Evolutionary conservation across 176 grass and related monocot species (phyloP).

Genomic region (Elymus sibiricus): DNA sequence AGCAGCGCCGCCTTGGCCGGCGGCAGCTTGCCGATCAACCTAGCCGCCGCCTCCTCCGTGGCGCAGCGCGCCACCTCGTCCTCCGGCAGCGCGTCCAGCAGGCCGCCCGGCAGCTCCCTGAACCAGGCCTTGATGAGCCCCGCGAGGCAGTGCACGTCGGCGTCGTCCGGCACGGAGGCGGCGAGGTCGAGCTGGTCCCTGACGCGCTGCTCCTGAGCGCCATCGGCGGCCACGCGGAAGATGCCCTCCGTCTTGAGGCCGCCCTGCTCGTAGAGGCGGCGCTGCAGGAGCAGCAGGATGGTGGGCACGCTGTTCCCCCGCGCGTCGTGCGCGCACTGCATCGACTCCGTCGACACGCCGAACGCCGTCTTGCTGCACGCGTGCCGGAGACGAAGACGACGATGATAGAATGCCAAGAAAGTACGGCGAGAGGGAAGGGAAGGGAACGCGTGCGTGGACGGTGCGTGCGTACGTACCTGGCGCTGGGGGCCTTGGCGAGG

Average conservation of each 20-base stretch:
- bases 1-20: conserved; percentile 60
- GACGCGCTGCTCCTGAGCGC: conserved; percentile 51
- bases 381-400: neutral
- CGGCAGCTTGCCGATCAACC: conserved; percentile 35
- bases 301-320: conserved; percentile 63
- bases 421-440: neutral
- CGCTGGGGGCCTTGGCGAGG: conserved; percentile 50
- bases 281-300: conserved; percentile 67
- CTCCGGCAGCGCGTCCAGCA: conserved; percentile 65
- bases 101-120: conserved; percentile 70
- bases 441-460: no score
- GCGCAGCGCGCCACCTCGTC: conserved; percentile 67
- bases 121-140: conserved; percentile 98
- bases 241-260: conserved; percentile 71
- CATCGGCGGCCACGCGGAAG: conserved; percentile 77
- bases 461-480: conserved; percentile 35
- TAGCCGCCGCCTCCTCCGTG: conserved; percentile 49
- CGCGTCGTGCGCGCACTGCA: conserved; percentile 70
- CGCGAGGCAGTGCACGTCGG: conserved; percentile 75
- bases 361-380: conserved; percentile 55
- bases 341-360: conserved; percentile 79
- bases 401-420: neutral
- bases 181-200: conserved; percentile 64
- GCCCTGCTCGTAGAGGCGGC: conserved; percentile 49
- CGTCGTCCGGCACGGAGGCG: conserved; percentile 47